Conservation (phyloP, 331 rosid species). For the Pyracantha coccinea region DNA sequence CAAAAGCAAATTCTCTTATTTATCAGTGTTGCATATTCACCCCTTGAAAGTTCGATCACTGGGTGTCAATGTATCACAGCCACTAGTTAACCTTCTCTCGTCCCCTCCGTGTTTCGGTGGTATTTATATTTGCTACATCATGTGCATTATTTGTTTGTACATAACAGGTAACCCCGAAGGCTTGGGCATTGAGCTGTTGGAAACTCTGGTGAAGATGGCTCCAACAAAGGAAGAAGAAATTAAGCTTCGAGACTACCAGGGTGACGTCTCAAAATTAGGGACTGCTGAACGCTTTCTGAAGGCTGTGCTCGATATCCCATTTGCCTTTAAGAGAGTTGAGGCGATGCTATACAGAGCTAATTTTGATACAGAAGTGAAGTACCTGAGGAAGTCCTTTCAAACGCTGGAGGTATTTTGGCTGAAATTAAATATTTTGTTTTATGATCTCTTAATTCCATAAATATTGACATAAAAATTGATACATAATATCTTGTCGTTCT, state of each 20-base stretch:
- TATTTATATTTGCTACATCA: slow-evolving; percentile 11
- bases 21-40: neutral
- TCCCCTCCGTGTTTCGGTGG: neutral
- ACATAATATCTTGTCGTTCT: slow-evolving; percentile 6
- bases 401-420: slow-evolving; percentile 61
- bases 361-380: slow-evolving; percentile 82
- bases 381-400: slow-evolving; percentile 82
- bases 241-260: slow-evolving; percentile 63
- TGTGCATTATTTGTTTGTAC: slow-evolving; percentile 7
- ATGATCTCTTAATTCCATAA: slow-evolving; percentile 16
- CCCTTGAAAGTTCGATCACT: neutral
- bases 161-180: slow-evolving; percentile 83
- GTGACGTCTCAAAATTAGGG: slow-evolving; percentile 79
- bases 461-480: slow-evolving; percentile 16
- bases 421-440: slow-evolving; percentile 5
- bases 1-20: neutral
- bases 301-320: slow-evolving; percentile 79
- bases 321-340: slow-evolving; percentile 90
- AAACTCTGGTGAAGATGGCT: slow-evolving; percentile 97
- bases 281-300: slow-evolving; percentile 94
- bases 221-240: slow-evolving; percentile 98
- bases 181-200: slow-evolving; percentile 86
- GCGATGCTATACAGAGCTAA: slow-evolving; percentile 97
- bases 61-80: neutral
- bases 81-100: neutral